Conservation (phyloP, 352 stramenopile species). For the Peronospora destructor region DNA sequence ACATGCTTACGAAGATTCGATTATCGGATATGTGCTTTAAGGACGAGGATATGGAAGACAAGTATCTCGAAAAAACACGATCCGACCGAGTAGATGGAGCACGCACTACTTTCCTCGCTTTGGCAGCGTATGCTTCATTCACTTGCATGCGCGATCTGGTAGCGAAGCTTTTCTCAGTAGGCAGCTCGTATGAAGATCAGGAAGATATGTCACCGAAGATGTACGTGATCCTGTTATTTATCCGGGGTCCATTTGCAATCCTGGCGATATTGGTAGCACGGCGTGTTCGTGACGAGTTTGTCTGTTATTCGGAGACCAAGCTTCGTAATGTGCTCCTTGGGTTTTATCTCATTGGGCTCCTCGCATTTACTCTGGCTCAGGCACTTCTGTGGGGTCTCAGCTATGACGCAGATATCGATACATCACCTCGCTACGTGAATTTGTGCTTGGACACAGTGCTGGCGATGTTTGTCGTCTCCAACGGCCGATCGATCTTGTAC, state of each 20-base stretch:
- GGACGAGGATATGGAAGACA: constrained; percentile 65
- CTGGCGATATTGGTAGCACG: constrained; percentile 36
- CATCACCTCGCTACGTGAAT: constrained; percentile 63
- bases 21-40: constrained; percentile 55
- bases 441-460: constrained; percentile 74
- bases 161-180: constrained; percentile 38
- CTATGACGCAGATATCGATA: constrained; percentile 49
- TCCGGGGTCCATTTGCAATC: constrained; percentile 21
- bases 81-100: constrained; percentile 56
- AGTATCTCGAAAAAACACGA: constrained; percentile 62
- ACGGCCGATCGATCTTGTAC: constrained; percentile 70
- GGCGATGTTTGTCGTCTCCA: constrained; percentile 81
- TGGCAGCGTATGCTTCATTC: constrained; percentile 58
- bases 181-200: constrained; percentile 16
- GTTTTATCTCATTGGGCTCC: constrained; percentile 52
- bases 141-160: constrained; percentile 57
- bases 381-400: constrained; percentile 53
- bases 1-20: constrained; percentile 66
- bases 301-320: constrained; percentile 51
- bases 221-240: constrained; percentile 38
- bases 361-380: constrained; percentile 42
- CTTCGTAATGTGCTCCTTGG: constrained; percentile 57
- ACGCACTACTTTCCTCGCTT: constrained; percentile 43
- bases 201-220: constrained; percentile 18
- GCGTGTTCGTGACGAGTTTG: constrained; percentile 39